Evolutionary conservation across 108 stramenopile species (phyloP).

Genomic region (Discostella pseudostelligera): DNA sequence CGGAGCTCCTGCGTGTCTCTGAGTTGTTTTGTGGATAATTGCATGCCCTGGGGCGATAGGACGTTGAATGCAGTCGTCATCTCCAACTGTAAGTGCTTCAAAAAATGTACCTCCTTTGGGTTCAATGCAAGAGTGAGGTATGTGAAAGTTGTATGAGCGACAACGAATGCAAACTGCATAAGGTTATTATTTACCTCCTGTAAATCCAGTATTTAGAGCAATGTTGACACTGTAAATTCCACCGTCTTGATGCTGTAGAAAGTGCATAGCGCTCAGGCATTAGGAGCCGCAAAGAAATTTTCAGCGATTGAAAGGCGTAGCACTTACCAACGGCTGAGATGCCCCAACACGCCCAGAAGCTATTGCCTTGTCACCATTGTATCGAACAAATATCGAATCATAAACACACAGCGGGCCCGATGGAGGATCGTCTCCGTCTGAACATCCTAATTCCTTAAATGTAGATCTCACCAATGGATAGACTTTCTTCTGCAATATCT

Average conservation of each 20-base stretch:
- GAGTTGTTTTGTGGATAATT: slow-evolving; percentile 53
- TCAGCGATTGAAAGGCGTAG: neutral
- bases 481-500: slow-evolving; percentile 39
- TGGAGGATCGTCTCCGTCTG: slow-evolving; percentile 8
- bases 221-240: slow-evolving; percentile 71
- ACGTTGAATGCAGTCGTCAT: slow-evolving; percentile 42
- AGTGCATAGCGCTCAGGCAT: too few species aligned
- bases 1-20: slow-evolving; percentile 70
- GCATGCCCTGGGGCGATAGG: slow-evolving; percentile 53
- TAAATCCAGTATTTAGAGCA: slow-evolving; percentile 59
- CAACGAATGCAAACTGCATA: too few species aligned
- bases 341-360: slow-evolving; percentile 41
- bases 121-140: neutral
- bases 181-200: slow-evolving; percentile 36
- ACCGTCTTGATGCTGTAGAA: slow-evolving; percentile 57
- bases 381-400: slow-evolving; percentile 71
- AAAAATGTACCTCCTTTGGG: slow-evolving; percentile 58
- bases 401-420: slow-evolving; percentile 52
- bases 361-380: slow-evolving; percentile 62
- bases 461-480: slow-evolving; percentile 61
- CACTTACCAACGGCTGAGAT: slow-evolving; percentile 54
- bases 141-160: neutral
- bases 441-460: slow-evolving; percentile 36
- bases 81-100: slow-evolving; percentile 48
- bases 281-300: too few species aligned